Percentiles rank a stretch among this genome's conserved stretches.
These are phyloP conservation scores for Emmonsiellopsis sp. DNA, from an alignment of 2,329 filamentous ascomycete genomes.

Conservation along the genomic window DNA sequence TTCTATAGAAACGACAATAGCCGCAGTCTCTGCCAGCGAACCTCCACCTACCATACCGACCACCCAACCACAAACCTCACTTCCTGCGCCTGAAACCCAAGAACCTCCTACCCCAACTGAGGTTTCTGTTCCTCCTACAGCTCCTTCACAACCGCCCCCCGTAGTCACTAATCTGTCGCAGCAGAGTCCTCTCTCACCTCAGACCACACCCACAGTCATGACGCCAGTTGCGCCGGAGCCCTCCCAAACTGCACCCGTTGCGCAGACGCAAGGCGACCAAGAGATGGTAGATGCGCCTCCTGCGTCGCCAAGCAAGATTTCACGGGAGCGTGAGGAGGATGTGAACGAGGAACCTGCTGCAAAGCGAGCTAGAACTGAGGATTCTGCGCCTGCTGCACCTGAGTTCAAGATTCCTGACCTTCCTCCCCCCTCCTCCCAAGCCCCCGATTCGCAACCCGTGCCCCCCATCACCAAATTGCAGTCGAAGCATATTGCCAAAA, in stretches of 20 bases:
- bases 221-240: slow-evolving; percentile 4
- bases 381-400: slow-evolving; percentile 33
- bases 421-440: slow-evolving; percentile 25
- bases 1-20: neutral
- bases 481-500: slow-evolving; percentile 32
- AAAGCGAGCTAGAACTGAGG: slow-evolving; percentile 71
- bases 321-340: slow-evolving; percentile 72
- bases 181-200: neutral
- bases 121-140: neutral
- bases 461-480: slow-evolving; percentile 32
- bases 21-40: neutral
- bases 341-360: slow-evolving; percentile 52
- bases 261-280: slow-evolving; percentile 30
- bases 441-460: slow-evolving; percentile 17
- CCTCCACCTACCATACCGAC: neutral
- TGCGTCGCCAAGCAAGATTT: slow-evolving; percentile 46
- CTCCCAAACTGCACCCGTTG: slow-evolving; percentile 12
- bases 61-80: neutral
- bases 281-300: slow-evolving; percentile 47
- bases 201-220: neutral
- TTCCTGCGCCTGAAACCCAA: neutral
- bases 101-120: neutral
- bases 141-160: neutral
- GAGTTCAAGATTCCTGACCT: slow-evolving; percentile 38
- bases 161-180: neutral